Percentiles rank a stretch among this genome's conserved stretches.
phyloP scores from a whole-genome alignment of 345 rosid genomes.

The Triadica sebifera region DNA sequence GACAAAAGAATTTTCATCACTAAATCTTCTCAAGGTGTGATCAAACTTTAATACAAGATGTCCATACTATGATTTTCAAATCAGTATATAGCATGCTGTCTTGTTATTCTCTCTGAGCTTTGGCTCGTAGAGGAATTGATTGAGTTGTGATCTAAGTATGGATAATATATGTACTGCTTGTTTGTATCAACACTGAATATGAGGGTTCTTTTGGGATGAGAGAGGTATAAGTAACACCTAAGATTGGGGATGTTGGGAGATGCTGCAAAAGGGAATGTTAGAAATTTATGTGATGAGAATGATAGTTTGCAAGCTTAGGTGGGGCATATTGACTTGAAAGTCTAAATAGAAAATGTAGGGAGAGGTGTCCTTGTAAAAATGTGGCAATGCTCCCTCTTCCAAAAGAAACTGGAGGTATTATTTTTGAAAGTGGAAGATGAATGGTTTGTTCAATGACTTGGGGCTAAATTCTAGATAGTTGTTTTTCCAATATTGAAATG shows the following conservation, averaged over 20 bases:
- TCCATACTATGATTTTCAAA: not conserved
- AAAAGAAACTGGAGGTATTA: not conserved
- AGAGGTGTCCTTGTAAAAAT: not conserved
- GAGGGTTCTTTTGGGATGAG: not conserved
- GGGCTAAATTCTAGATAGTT: not conserved
- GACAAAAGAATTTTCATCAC: slow-evolving; percentile 53
- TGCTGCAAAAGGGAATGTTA: too few relatives aligned
- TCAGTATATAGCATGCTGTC: slow-evolving; percentile 7
- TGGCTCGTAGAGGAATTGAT: not conserved
- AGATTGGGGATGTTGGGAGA: not conserved
- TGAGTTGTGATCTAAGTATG: not conserved
- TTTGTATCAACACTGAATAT: too few relatives aligned
- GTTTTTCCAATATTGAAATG: not conserved
- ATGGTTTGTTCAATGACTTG: too few relatives aligned
- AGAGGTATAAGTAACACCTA: not conserved
- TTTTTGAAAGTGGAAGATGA: not conserved
- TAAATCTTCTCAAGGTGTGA: slow-evolving; percentile 77
- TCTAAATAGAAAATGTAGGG: not conserved
- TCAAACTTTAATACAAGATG: slow-evolving; percentile 2
- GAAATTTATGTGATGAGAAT: too few relatives aligned
- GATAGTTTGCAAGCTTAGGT: not conserved
- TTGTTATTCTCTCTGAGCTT: not conserved
- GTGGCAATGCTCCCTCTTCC: not conserved
- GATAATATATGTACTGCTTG: too few relatives aligned
- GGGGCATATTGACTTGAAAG: not conserved